Conservation (phyloP, 441 rosid genomes). For the Pelargonium australe region DNA sequence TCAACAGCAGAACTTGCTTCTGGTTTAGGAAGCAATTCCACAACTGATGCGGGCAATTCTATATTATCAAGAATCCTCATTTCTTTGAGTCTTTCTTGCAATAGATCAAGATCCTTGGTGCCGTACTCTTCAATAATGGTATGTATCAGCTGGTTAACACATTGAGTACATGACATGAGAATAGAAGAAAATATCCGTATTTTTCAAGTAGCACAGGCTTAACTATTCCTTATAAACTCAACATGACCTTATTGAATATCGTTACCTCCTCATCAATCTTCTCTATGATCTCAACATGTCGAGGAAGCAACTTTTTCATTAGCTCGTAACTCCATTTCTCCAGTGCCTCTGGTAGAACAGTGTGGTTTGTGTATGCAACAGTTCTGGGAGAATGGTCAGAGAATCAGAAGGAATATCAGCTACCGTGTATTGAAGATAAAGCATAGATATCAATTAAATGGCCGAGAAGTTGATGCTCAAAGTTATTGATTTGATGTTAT, state of each 20-base stretch:
- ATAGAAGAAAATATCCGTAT: conserved; percentile 11
- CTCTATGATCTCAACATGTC: conserved; percentile 83
- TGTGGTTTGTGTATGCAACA: conserved; percentile 92
- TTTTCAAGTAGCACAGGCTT: too few species aligned
- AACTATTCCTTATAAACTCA: too few species aligned
- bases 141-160: conserved; percentile 36
- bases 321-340: conserved; percentile 98
- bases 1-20: conserved; percentile 29
- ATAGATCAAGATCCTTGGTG: conserved; percentile 41
- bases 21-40: conserved; percentile 56
- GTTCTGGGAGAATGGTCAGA: conserved; percentile 41
- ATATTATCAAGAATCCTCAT: conserved; percentile 90
- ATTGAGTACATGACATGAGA: conserved; percentile 25
- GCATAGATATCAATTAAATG: too few species aligned
- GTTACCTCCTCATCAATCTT: conserved; percentile 87
- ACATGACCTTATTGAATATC: background rate
- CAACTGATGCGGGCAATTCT: conserved; percentile 64
- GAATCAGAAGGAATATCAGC: conserved; percentile 9
- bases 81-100: conserved; percentile 63
- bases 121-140: conserved; percentile 72
- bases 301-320: conserved; percentile 75
- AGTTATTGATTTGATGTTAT: too few species aligned
- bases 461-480: too few species aligned
- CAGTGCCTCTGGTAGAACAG: conserved; percentile 89
- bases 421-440: background rate